A percentile compares a stretch with the other conserved stretches of the same genome.
phyloP scores from a whole-genome alignment of 2,329 filamentous ascomycete genomes.

The Simplicillium sp. region DNA sequence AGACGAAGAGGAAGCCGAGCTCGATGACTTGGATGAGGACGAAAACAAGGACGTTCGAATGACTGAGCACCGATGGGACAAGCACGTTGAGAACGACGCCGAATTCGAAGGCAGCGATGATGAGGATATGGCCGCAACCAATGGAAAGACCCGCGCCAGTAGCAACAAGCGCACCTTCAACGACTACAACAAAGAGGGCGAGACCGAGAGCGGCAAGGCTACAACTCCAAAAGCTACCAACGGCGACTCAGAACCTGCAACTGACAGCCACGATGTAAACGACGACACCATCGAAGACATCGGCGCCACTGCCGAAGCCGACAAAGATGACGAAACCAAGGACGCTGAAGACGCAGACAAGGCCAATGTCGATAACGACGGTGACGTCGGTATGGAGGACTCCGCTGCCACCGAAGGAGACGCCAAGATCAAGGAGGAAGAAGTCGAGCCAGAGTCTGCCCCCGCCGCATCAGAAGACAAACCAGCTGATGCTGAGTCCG shows the following conservation, averaged over 20 bases:
- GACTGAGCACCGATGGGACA: slow-evolving; percentile 76
- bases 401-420: slow-evolving; percentile 18
- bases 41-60: slow-evolving; percentile 75
- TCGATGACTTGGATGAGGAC: slow-evolving; percentile 70
- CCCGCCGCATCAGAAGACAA: slow-evolving; percentile 11
- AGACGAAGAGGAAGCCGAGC: slow-evolving; percentile 56
- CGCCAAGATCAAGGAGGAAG: slow-evolving; percentile 29
- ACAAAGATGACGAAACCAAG: slow-evolving; percentile 11
- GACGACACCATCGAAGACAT: slow-evolving; percentile 37
- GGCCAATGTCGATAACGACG: slow-evolving; percentile 32
- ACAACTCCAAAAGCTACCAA: slow-evolving; percentile 26
- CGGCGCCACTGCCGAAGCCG: slow-evolving; percentile 15
- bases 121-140: slow-evolving; percentile 65
- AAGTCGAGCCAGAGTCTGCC: slow-evolving; percentile 22
- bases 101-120: slow-evolving; percentile 86
- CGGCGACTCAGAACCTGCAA: slow-evolving; percentile 19
- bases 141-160: slow-evolving; percentile 55
- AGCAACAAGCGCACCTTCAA: slow-evolving; percentile 41
- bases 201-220: slow-evolving; percentile 25
- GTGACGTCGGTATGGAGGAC: slow-evolving; percentile 42
- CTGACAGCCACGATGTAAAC: slow-evolving; percentile 24
- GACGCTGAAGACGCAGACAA: slow-evolving; percentile 13
- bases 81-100: slow-evolving; percentile 63
- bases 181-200: slow-evolving; percentile 37
- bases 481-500: slow-evolving; percentile 11